Conservation (phyloP, 768 basidiomycete genomes). For the Suillus americanus region DNA sequence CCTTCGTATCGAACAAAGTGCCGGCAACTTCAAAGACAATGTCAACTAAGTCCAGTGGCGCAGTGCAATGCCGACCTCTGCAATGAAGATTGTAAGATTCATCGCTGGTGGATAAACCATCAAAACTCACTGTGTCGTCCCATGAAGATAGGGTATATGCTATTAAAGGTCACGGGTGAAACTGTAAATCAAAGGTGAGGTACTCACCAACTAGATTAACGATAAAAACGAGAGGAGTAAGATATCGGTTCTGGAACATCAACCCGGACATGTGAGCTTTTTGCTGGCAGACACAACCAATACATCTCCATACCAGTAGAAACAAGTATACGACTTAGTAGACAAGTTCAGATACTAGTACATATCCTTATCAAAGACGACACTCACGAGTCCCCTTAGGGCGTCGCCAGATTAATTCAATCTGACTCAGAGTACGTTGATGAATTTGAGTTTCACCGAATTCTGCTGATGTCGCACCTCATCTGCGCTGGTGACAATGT, state of each 20-base stretch:
- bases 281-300: not conserved
- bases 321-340: constrained; percentile 35
- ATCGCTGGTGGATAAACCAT: not conserved
- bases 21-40: constrained; percentile 33
- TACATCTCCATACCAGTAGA: constrained; percentile 26
- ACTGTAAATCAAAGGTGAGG: not conserved
- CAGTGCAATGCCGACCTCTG: not conserved
- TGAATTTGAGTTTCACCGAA: not conserved
- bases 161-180: not conserved
- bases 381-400: constrained; percentile 26
- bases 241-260: constrained; percentile 54
- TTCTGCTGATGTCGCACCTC: constrained; percentile 23
- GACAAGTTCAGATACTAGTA: constrained; percentile 25
- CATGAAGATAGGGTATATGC: constrained; percentile 18
- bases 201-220: constrained; percentile 45
- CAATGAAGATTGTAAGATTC: not conserved
- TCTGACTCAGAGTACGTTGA: constrained; percentile 13
- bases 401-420: constrained; percentile 34
- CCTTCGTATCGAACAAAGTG: constrained; percentile 54
- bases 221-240: constrained; percentile 63
- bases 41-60: not conserved
- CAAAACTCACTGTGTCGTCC: constrained; percentile 3
- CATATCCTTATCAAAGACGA: constrained; percentile 37
- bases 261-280: not conserved
- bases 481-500: constrained; percentile 31